These are phyloP conservation scores for Hymenoscyphus linearis DNA, from an alignment of 2,329 filamentous ascomycete species.

Conservation along the genomic window DNA sequence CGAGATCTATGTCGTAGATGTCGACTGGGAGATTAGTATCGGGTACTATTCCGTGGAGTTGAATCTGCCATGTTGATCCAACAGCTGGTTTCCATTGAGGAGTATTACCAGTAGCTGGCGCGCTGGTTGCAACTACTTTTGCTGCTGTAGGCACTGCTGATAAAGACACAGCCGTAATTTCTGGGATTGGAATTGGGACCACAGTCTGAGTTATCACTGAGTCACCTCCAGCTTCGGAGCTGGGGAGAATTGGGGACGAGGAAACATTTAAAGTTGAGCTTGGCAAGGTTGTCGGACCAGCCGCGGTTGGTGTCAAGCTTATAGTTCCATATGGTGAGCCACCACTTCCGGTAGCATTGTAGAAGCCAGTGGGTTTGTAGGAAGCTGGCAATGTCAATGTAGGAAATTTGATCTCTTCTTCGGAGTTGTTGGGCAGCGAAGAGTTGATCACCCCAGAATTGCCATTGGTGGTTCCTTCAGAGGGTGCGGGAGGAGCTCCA, in stretches of 20 bases:
- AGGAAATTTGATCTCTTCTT: not conserved
- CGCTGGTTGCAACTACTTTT: not conserved
- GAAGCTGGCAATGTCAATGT: not conserved
- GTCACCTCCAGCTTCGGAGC: not conserved
- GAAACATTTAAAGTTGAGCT: not conserved
- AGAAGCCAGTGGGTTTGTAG: not conserved
- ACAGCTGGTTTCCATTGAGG: conserved; percentile 10
- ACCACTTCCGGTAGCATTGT: not conserved
- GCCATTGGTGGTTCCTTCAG: not conserved
- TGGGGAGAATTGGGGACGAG: not conserved
- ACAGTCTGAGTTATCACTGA: conserved; percentile 2
- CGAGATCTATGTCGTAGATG: conserved; percentile 35
- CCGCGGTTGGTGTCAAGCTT: not conserved
- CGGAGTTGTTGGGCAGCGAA: not conserved
- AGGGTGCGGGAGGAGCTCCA: not conserved
- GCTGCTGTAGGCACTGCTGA: not conserved
- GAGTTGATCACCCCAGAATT: not conserved
- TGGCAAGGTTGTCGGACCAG: not conserved
- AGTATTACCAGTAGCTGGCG: not conserved
- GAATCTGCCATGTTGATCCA: conserved; percentile 12
- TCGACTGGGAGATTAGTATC: conserved; percentile 22
- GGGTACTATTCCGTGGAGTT: conserved; percentile 1
- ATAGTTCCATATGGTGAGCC: not conserved
- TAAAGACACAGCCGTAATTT: too few species aligned
- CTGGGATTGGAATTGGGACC: not conserved